Conservation (phyloP, 176 grass and related monocot genomes). For the Luzula sylvatica region DNA sequence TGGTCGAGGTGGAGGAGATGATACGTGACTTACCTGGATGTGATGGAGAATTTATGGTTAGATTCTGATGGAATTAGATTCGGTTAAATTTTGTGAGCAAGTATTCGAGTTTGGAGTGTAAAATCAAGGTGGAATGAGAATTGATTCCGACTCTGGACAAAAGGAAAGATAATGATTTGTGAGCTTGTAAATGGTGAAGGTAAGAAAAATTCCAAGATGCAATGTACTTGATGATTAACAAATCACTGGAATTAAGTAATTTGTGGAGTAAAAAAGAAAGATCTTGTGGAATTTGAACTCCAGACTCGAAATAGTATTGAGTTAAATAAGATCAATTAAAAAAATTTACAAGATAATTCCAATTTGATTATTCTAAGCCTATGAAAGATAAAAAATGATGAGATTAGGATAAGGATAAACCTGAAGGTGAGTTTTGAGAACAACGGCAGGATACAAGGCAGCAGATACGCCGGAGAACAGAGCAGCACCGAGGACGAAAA, state of each 20-base stretch:
- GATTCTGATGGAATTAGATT: neutral
- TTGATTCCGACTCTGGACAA: neutral
- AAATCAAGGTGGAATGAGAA: conserved; percentile 9
- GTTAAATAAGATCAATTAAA: too few relatives aligned
- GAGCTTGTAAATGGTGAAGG: too few relatives aligned
- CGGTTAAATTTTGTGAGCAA: neutral
- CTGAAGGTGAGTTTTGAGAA: conserved; percentile 78
- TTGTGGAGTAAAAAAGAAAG: neutral
- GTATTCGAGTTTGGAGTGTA: neutral
- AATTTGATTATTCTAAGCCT: neutral
- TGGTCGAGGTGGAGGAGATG: conserved; percentile 38
- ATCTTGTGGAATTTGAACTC: neutral
- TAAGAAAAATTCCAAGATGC: too few relatives aligned
- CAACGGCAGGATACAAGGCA: conserved; percentile 82
- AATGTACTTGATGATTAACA: too few relatives aligned
- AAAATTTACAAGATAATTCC: neutral
- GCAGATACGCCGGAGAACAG: conserved; percentile 93
- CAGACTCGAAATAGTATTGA: neutral
- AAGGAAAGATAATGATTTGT: too few relatives aligned
- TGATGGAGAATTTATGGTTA: too few relatives aligned
- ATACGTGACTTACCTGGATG: conserved; percentile 44
- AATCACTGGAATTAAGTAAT: too few relatives aligned
- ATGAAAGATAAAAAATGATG: neutral
- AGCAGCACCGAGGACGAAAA: conserved; percentile 77
- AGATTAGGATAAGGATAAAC: conserved; percentile 8